phyloP scores from a whole-genome alignment of 768 basidiomycete species.

The Hygrophorus pudorinus region DNA sequence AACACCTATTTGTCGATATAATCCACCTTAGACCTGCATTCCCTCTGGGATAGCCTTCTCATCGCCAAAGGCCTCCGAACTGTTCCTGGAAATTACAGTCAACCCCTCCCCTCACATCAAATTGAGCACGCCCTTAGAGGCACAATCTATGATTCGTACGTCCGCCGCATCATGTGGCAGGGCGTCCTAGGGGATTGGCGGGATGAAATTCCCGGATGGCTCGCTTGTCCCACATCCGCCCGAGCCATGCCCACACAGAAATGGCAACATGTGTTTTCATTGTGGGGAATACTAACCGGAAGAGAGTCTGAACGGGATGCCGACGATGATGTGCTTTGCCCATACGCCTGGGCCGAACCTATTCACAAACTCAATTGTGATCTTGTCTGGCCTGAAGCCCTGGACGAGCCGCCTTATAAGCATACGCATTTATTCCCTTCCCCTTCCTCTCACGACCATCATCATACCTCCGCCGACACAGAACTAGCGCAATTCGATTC shows the following conservation, averaged over 20 bases:
- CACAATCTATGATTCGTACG: constrained; percentile 79
- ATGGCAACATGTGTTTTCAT: constrained; percentile 19
- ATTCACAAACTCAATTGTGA: constrained; percentile 76
- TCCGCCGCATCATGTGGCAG: constrained; percentile 83
- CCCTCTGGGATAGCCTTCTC: constrained; percentile 78
- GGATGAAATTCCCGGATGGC: constrained; percentile 51
- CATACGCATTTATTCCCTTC: constrained; percentile 13
- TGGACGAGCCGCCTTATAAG: constrained; percentile 42
- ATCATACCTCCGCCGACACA: constrained; percentile 1
- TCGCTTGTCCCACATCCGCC: constrained; percentile 44
- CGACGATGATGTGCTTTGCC: constrained; percentile 59
- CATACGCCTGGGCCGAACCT: constrained; percentile 67
- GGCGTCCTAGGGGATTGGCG: constrained; percentile 66
- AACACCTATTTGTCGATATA: neutral
- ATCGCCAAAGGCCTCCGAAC: constrained; percentile 76
- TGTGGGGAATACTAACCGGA: constrained; percentile 12
- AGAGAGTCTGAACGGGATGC: constrained; percentile 9
- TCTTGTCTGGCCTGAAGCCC: constrained; percentile 65
- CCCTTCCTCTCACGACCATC: constrained; percentile 10
- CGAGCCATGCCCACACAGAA: constrained; percentile 6
- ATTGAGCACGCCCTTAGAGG: constrained; percentile 63
- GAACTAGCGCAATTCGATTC: constrained; percentile 9
- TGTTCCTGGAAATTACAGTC: constrained; percentile 66
- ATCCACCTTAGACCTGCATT: constrained; percentile 57
- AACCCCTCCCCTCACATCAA: constrained; percentile 54